Evolutionary conservation across 768 basidiomycete genomes (phyloP).

Genomic region (Boletales sp.): DNA sequence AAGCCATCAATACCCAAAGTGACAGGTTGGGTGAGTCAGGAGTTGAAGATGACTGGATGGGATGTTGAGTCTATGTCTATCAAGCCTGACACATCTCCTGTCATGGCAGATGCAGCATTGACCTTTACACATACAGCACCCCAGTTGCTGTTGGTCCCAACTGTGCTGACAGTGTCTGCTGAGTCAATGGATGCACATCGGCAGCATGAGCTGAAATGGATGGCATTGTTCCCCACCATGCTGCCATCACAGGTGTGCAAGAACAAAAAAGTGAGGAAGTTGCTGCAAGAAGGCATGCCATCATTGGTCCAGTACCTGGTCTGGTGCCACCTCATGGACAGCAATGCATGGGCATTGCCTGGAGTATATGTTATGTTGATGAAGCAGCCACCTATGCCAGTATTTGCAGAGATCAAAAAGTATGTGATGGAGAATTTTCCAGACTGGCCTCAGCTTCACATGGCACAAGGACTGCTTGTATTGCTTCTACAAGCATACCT

Average conservation of each 20-base stretch:
- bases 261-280: conserved; percentile 73
- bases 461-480: conserved; percentile 51
- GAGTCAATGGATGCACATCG: conserved; percentile 57
- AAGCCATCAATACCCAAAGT: conserved; percentile 50
- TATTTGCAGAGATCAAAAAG: conserved; percentile 50
- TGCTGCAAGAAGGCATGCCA: conserved; percentile 76
- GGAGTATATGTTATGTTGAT: conserved; percentile 65
- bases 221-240: conserved; percentile 53
- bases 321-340: conserved; percentile 79
- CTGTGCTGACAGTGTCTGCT: conserved; percentile 13
- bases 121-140: conserved; percentile 32
- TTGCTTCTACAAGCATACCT: conserved; percentile 72
- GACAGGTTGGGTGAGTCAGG: conserved; percentile 48
- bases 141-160: conserved; percentile 23
- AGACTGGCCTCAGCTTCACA: conserved; percentile 56
- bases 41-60: conserved; percentile 39
- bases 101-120: conserved; percentile 42
- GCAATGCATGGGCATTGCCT: conserved; percentile 64
- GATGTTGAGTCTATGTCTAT: conserved; percentile 17
- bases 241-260: conserved; percentile 64
- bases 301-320: conserved; percentile 81
- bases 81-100: conserved; percentile 17
- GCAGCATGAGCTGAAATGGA: conserved; percentile 75
- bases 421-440: conserved; percentile 55
- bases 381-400: conserved; percentile 50